Base-by-base conservation (phyloP, 2,329 filamentous ascomycete genomes). In the Zasmidium citrigriseum region DNA sequence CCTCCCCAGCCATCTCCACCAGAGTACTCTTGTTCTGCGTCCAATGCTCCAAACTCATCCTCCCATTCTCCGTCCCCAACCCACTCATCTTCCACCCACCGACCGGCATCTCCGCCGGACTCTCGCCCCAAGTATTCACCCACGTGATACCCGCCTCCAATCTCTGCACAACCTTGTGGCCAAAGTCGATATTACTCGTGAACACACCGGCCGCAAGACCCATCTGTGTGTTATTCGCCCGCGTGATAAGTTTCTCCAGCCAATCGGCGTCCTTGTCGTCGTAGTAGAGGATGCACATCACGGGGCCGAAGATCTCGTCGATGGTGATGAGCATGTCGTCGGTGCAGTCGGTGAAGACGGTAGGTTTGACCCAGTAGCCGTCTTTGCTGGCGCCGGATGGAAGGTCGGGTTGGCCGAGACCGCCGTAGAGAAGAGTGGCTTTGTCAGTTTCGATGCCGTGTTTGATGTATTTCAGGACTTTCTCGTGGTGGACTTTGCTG, bases 61-160 rank as follows among this genome's bases (percentile, higher is more conserved):
- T 81, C 2, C 91, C 92, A 73, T 96, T 96, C 80, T 96, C 91
- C 1, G 96, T 87, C 0, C 91, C 91, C 10, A 96, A 77, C 29
- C 92, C 92, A 71, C 91, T 96, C 82, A 89, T 83, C 80, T 96
- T 96, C 92, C 91, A 96, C 0, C 91, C 91, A 10, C 91, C 91
- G 0, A 96, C 91, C 2, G 89, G 89, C 92, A 96, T 96, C 79
- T 96, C 91, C 0, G 92, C 90, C 0, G 91, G 91, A 50, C 84
- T 88, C 78, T 96, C 91, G n/a, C 92, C 91, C 92, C 92, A 96
- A 0, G 90, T 92, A 73, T 96, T 96, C 53, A 96, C 82, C 91
- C 91, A 96, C 1, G 90, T 96, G 69, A 96, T 96, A 29, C 91
- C 91, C 0, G 91, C 91, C 70, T 96, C 83, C 4, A 96, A 78